Evolutionary conservation across 768 basidiomycete genomes (phyloP), one percentile per base, ranked within the genome.

Genomic region (Pisolithus sp.): DNA sequence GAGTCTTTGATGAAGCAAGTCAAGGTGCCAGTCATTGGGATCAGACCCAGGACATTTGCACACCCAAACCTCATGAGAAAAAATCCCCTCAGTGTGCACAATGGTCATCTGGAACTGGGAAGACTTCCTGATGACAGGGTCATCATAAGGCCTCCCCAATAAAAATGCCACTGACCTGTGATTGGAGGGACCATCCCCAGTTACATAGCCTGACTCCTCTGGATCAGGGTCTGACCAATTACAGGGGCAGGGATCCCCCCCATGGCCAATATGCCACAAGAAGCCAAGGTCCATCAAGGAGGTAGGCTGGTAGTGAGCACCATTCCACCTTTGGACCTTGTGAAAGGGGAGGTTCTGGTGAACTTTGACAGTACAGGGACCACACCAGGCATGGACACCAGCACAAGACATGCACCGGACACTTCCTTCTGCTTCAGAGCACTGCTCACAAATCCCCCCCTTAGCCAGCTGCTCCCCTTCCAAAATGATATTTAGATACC

Each of bases 231-330:
- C 2, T 1, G n/a, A n/a, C n/a, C n/a, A n/a, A n/a, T n/a, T n/a
- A n/a, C n/a, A n/a, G 20, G 60, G 64, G 49, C 62, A 66, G 0
- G 50, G 53, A 0, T 21, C 4, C 0, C 62, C 62, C 0, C 55
- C 24, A 44, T 68, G 67, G 1, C 65, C 64, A 2, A 61, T 13
- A 30, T 59, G 56, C 10, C 62, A 45, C 1, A 57, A 54, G 3
- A 57, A 28, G 0, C 65, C 65, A 1, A 60, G 39, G 17, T 62
- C 46, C 49, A 56, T 58, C 1, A 68, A 53, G 2, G 51, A 53
- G 3, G 36, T 58, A 2, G 38, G 28, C 4, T 47, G 10, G 20
- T 57, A 66, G 37, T 39, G 58, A 0, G 31, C 43, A 1, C 60
- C 59, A 37, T 57, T 62, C 63, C 63, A 63, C 13, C 39, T 8